Base-by-base conservation (phyloP, 2,329 filamentous ascomycete genomes). In the Microascus cirrosus region DNA sequence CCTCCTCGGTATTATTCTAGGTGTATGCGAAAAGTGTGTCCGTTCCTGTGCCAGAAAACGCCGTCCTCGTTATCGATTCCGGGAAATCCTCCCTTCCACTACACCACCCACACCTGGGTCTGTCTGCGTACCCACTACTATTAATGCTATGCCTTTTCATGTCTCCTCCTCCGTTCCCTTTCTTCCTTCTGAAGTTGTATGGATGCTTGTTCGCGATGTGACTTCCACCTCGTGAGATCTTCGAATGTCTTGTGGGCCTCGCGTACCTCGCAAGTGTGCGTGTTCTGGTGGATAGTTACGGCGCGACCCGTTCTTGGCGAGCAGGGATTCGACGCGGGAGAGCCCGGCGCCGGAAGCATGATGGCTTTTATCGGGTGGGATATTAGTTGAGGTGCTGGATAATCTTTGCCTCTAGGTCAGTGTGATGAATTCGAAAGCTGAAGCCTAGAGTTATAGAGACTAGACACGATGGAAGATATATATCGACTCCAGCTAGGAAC, bases 101-200 rank as follows among this genome's bases (percentile, higher is more conserved):
- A n/a, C n/a, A n/a, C n/a, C n/a, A n/a, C n/a, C n/a, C n/a, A n/a
- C n/a, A n/a, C n/a, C n/a, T n/a, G n/a, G n/a, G n/a, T n/a, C n/a
- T n/a, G n/a, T n/a, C n/a, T n/a, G n/a, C n/a, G n/a, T n/a, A n/a
- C n/a, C n/a, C n/a, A n/a, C n/a, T n/a, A n/a, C 36, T 42, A 12
- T 11, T 4, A 18, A 15, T 42, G 18, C 22, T 11, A 48, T 11
- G 42, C n/a, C n/a, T 48, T 56, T 18, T 24, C 54, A 35, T 20
- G 18, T n/a, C 42, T 22, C 28, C 55, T 32, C 42, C 45, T 56
- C 39, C 55, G 50, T 12, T 56, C 55, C 55, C n/a, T 56, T 15
- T 34, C 42, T 34, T 56, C 55, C 3, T 24, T 22, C 13, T 56
- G 42, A 15, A 42, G 2, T 18, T 32, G 35, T 22, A n/a, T 6